Base-by-base conservation (phyloP, 768 basidiomycete species). In the Nidularia sp. region DNA sequence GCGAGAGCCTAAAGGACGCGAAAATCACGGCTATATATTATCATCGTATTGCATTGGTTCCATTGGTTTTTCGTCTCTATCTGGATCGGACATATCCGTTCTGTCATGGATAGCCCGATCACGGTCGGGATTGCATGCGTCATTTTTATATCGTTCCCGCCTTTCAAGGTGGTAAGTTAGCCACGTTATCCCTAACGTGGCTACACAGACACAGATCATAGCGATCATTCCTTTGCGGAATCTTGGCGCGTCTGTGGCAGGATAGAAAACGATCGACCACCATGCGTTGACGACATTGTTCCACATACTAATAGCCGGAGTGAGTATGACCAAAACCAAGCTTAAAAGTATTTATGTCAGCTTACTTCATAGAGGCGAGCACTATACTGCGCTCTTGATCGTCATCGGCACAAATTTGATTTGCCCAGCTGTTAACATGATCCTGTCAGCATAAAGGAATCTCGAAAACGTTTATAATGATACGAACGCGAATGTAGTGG, bases 331-430 rank as follows among this genome's bases (percentile, higher is more conserved):
- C n/a, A n/a, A n/a, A n/a, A n/a, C n/a, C n/a, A n/a, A n/a, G n/a
- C n/a, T n/a, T n/a, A n/a, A n/a, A n/a, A n/a, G n/a, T n/a, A n/a
- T n/a, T n/a, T n/a, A n/a, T n/a, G n/a, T n/a, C n/a, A n/a, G 55
- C 71, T 33, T 57, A 83, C 82, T 90, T 90, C 88, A 91, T 90
- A 5, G 81, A 84, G 25, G 84, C 86, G 12, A 90, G 73, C 2
- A 89, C 85, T 39, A 90, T 70, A 4, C 74, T 80, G 43, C 87
- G 78, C 59, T 87, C 84, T 62, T 84, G 81, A 59, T 84, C 75
- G 64, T 90, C 85, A 57, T 87, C 82, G 29, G 81, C 77, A 52
- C 84, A 85, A 48, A 87, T 78, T 61, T 87, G 84, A 63, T 90
- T 90, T n/a, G 87, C 86, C 88, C 89, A 89, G 10, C 82, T 84